Evolutionary conservation across 2,329 filamentous ascomycete species (phyloP).

Genomic region (Venturia aucupariae): DNA sequence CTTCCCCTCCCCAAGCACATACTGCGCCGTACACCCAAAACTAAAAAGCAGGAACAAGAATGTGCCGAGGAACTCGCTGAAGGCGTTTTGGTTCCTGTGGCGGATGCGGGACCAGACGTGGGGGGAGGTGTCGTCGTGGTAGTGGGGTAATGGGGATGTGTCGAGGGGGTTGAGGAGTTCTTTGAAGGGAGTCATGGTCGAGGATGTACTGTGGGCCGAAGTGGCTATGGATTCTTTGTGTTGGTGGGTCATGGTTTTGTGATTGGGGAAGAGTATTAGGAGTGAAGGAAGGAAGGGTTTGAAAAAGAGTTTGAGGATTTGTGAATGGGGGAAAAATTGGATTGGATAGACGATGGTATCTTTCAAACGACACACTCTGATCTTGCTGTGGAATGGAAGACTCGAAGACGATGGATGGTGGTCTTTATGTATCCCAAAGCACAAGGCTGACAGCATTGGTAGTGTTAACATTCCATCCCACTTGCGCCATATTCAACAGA

Average conservation of each 20-base stretch:
- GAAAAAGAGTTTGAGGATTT: neutral
- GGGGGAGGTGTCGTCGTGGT: neutral
- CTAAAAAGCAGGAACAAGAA: slow-evolving; percentile 13
- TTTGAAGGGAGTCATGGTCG: neutral
- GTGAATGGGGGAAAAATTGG: neutral
- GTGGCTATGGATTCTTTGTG: neutral
- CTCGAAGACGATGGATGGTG: neutral
- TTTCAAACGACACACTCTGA: neutral
- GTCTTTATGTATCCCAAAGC: neutral
- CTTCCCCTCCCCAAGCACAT: neutral
- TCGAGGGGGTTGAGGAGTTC: neutral
- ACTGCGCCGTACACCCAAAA: slow-evolving; percentile 8
- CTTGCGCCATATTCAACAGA: neutral
- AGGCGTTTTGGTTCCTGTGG: slow-evolving; percentile 8
- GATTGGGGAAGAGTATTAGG: neutral
- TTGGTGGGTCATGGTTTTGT: neutral
- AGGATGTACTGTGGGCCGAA: neutral
- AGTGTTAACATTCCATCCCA: neutral
- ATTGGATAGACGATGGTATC: neutral
- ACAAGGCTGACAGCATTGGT: neutral
- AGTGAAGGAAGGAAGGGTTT: neutral
- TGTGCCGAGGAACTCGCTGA: slow-evolving; percentile 13
- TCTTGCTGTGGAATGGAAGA: neutral
- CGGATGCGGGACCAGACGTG: slow-evolving; percentile 6
- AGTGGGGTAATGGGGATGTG: neutral